These are phyloP conservation scores for Phyllosticta citrichinensis DNA, from an alignment of 2,329 filamentous ascomycete species.

Conservation along the genomic window DNA sequence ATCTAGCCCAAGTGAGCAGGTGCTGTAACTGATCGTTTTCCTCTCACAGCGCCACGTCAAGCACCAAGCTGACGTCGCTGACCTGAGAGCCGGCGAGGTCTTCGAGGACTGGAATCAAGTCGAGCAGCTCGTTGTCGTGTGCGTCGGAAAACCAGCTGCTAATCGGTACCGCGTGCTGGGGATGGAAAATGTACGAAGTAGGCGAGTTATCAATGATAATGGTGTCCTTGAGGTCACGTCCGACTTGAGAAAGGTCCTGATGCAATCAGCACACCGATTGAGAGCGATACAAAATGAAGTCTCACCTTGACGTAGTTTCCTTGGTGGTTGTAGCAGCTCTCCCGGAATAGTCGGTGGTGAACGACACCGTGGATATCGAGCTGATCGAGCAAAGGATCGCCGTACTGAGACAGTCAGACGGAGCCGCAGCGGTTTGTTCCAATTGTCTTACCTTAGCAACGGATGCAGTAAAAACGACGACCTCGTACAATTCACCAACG, in stretches of 20 bases:
- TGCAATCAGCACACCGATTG: background rate
- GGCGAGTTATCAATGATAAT: slow-evolving; percentile 99
- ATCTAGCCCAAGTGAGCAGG: background rate
- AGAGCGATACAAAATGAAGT: background rate
- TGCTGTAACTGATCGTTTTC: background rate
- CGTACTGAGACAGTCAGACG: slow-evolving; percentile 56
- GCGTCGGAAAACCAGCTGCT: slow-evolving; percentile 99
- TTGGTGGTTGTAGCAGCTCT: slow-evolving; percentile 99
- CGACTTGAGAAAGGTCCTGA: slow-evolving; percentile 86
- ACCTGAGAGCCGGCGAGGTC: slow-evolving; percentile 85
- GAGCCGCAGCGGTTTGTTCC: slow-evolving; percentile 3
- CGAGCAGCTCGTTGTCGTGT: slow-evolving; percentile 95
- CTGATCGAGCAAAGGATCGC: slow-evolving; percentile 90
- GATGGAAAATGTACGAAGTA: slow-evolving; percentile 98
- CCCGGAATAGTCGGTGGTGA: slow-evolving; percentile 90
- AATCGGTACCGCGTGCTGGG: slow-evolving; percentile 96
- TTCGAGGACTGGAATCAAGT: slow-evolving; percentile 95
- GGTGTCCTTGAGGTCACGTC: slow-evolving; percentile 88
- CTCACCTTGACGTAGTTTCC: slow-evolving; percentile 89
- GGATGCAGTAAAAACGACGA: slow-evolving; percentile 96
- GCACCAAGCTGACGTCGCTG: slow-evolving; percentile 89
- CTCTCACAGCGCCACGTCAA: slow-evolving; percentile 66
- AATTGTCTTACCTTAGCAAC: slow-evolving; percentile 70
- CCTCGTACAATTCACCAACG: slow-evolving; percentile 93
- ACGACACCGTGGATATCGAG: slow-evolving; percentile 95